Evolutionary conservation across 352 stramenopile species (phyloP), one percentile per base, ranked within the genome.

Genomic region (Phytophthora melonis): DNA sequence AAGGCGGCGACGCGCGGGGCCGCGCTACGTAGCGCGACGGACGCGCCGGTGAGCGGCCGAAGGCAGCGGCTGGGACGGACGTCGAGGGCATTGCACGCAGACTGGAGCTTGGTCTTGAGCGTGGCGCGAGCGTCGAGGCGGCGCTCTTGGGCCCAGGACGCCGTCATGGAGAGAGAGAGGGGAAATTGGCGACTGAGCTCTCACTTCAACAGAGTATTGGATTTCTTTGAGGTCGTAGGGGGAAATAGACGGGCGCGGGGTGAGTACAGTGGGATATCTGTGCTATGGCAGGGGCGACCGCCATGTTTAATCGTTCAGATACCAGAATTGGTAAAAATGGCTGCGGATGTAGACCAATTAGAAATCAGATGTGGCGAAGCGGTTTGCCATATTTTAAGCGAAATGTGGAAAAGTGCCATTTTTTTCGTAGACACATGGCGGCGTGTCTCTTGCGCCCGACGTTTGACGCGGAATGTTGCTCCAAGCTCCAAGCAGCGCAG

Each of bases 1-100:
- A 84, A 68, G 8, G 77, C 67, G 3, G 74, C 58, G 18, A 84
- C 63, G 7, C 19, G 47, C n/a, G 73, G 57, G 30, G 34, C 64
- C 2, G 58, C 47, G 27, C n/a, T 70, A 21, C 57, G 45, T 4
- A 77, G 58, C 2, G 64, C 60, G 1, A 43, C 16, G 0, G 19
- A 23, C 6, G 73, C 68, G 41, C 73, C 61, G 0, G 55, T 68
- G 16, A 79, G 63, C 3, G 68, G 68, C 16, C 41, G 54, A 9
- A 70, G 7, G 56, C 68, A 69, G 16, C 41, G 53, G 50, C 36
- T 60, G 25, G 43, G 34, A n/a, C 68, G 56, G 18, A 5, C 3
- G 18, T 32, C 41, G 10, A 27, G 3, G 11, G 45, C 0, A 14
- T 76, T 76, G n/a, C 10, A 39, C 13, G 43, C 25, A 6, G 27